These are phyloP conservation scores for Boletus subparvulus DNA, from an alignment of 768 basidiomycete genomes.

Conservation along the genomic window DNA sequence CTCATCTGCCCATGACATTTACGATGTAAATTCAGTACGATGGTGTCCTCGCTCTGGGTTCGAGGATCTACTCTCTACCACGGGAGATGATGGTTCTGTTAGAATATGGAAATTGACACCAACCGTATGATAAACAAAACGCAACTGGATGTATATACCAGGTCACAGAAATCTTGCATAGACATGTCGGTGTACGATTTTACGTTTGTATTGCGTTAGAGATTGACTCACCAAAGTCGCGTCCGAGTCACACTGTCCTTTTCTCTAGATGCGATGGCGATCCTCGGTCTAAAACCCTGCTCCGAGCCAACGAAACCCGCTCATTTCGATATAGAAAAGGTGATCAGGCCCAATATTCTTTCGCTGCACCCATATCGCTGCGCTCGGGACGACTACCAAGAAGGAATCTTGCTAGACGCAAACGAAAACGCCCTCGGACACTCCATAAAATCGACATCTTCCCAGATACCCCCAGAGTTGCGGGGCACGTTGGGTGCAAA, in stretches of 20 bases:
- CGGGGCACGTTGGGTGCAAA: conserved; percentile 45
- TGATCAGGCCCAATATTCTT: conserved; percentile 93
- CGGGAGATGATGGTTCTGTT: conserved; percentile 82
- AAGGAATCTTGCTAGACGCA: conserved; percentile 91
- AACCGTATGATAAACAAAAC: neutral
- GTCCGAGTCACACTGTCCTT: neutral
- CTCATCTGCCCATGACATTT: conserved; percentile 71
- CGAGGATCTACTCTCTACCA: conserved; percentile 70
- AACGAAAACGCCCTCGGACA: conserved; percentile 97
- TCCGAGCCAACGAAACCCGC: conserved; percentile 51
- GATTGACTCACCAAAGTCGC: neutral
- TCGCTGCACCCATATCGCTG: conserved; percentile 91
- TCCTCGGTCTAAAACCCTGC: conserved; percentile 57
- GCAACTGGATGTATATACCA: too few relatives aligned
- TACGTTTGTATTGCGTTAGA: too few relatives aligned
- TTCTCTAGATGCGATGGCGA: conserved; percentile 51
- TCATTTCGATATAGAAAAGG: conserved; percentile 82
- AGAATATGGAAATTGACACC: conserved; percentile 68
- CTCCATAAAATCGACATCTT: conserved; percentile 51
- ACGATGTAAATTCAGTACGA: conserved; percentile 80
- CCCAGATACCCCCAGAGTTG: conserved; percentile 35
- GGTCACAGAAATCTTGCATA: too few relatives aligned
- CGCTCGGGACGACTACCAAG: conserved; percentile 92
- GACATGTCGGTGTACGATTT: too few relatives aligned
- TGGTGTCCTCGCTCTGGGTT: conserved; percentile 77